Evolutionary conservation across 352 stramenopile species (phyloP), one percentile per base, ranked within the genome.

Genomic region (Globisporangium abappressorium): DNA sequence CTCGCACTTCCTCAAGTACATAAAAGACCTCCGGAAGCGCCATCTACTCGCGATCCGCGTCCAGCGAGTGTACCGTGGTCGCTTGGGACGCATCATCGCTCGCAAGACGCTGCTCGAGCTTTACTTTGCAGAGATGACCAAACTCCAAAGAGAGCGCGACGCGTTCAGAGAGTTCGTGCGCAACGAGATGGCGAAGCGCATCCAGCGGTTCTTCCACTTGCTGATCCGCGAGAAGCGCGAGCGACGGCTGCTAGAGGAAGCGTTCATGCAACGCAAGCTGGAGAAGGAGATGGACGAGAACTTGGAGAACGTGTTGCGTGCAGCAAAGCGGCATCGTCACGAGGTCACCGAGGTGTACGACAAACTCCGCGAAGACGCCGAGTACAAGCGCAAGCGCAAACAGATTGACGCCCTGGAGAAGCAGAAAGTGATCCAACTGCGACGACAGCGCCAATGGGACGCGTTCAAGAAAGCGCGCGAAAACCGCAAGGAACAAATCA

Each of bases 341-440:
- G 74, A 85, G 0, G 65, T 93, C 53, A 84, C 77, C 8, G 73
- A 68, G 6, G 78, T 78, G 51, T 93, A 84, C 62, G 73, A 87
- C 51, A 77, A 81, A 47, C 56, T 88, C 38, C 80, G 83, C 1
- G 74, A 88, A 43, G 80, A 85, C 11, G 57, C 66, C 5, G 72
- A 85, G 12, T 77, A 79, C 54, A 79, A 78, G 41, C 68, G 78
- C 38, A 72, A 76, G 28, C 82, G 80, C 30, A 74, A 79, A 26
- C 69, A 73, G 24, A 81, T 92, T 43, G 85, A 92, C 38, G 75
- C 55, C 6, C 34, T 76, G 1, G 81, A 93, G 62, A 93, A 91
- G 47, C 70, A 82, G 22, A 91, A 90, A 51, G 77, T 90, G 26
- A 55, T 89, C 14, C 78, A 69, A n/a, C 63, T 82, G 51, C 70